Conservation (phyloP, 148 eudicot species). For the Rheum nobile region DNA sequence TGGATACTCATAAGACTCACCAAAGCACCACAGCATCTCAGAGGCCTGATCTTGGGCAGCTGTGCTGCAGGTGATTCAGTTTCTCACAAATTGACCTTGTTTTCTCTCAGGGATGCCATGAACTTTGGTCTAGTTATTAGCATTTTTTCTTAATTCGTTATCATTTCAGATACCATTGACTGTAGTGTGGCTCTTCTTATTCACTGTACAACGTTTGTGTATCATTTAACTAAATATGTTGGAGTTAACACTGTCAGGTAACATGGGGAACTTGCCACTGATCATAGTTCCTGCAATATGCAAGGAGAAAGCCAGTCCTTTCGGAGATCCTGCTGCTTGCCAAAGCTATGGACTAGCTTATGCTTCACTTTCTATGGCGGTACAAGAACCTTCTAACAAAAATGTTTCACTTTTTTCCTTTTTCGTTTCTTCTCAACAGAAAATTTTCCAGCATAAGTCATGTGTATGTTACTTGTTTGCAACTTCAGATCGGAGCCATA, state of each 20-base stretch:
- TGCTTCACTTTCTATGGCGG: conserved; percentile 87
- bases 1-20: conserved; percentile 30
- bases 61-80: conserved; percentile 35
- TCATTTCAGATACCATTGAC: too few species aligned
- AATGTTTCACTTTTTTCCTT: neutral
- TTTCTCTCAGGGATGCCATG: neutral
- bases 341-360: conserved; percentile 53
- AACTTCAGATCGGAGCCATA: conserved; percentile 65
- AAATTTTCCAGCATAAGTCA: neutral
- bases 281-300: conserved; percentile 88
- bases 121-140: neutral
- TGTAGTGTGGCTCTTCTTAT: neutral
- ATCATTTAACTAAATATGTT: neutral
- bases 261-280: conserved; percentile 63
- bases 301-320: conserved; percentile 78
- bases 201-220: neutral
- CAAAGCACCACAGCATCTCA: conserved; percentile 28
- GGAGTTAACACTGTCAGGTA: conserved; percentile 34
- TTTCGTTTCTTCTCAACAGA: neutral
- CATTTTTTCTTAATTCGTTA: too few species aligned
- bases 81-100: neutral
- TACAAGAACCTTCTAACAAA: conserved; percentile 17
- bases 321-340: conserved; percentile 63
- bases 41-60: conserved; percentile 31
- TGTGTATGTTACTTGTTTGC: neutral